Evolutionary conservation across 805 yeast species (phyloP).

Genomic region (Candida orba): DNA sequence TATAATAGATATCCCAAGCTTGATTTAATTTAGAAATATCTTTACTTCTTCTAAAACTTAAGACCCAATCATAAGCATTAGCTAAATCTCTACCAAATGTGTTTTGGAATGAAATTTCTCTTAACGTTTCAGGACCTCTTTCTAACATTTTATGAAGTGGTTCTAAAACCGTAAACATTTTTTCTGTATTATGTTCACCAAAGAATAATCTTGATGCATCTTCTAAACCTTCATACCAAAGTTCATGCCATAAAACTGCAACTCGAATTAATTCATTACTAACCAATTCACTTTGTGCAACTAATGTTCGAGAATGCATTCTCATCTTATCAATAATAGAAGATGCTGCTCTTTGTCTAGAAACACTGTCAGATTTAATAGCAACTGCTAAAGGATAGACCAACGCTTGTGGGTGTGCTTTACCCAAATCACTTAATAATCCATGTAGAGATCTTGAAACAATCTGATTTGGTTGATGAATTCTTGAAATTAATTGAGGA

Average conservation of each 20-base stretch:
- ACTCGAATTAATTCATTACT: slow-evolving; percentile 89
- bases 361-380: slow-evolving; percentile 84
- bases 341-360: slow-evolving; percentile 85
- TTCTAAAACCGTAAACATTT: slow-evolving; percentile 86
- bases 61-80: slow-evolving; percentile 92
- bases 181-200: slow-evolving; percentile 90
- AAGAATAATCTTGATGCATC: slow-evolving; percentile 92
- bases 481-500: slow-evolving; percentile 92
- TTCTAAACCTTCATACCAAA: slow-evolving; percentile 96
- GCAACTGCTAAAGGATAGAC: slow-evolving; percentile 95
- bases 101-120: slow-evolving; percentile 88
- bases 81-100: slow-evolving; percentile 89
- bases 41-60: slow-evolving; percentile 74
- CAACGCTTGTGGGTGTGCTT: slow-evolving; percentile 94
- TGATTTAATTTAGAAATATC: slow-evolving; percentile 87
- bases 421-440: slow-evolving; percentile 78
- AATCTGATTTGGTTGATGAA: slow-evolving; percentile 86
- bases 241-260: slow-evolving; percentile 95
- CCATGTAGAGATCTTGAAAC: slow-evolving; percentile 79
- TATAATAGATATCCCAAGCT: slow-evolving; percentile 96
- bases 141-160: slow-evolving; percentile 83
- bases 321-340: slow-evolving; percentile 90
- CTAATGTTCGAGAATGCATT: slow-evolving; percentile 74
- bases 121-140: slow-evolving; percentile 83
- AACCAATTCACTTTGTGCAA: slow-evolving; percentile 91